Conservation (phyloP, 108 stramenopile species). For the Nannochloropsis salina region DNA sequence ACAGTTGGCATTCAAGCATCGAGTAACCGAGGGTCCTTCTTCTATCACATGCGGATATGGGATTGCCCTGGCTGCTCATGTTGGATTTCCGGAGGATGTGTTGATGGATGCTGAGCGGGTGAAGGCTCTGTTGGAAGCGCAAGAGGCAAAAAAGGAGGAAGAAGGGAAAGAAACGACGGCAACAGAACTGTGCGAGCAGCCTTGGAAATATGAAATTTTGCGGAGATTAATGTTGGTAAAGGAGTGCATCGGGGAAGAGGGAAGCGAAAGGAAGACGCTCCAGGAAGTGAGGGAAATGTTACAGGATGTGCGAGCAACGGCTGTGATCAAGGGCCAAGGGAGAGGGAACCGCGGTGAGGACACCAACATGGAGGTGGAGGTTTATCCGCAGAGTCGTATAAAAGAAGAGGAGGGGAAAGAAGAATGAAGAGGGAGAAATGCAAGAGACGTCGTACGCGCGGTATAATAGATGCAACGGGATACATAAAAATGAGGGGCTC, state of each 20-base stretch:
- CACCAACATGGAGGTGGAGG: background rate
- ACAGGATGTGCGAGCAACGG: background rate
- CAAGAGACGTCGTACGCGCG: background rate
- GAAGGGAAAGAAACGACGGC: background rate
- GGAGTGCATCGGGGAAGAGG: background rate
- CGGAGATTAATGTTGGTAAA: background rate
- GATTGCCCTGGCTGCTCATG: background rate
- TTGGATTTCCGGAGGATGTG: background rate
- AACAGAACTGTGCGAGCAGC: background rate
- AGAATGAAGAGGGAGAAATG: background rate
- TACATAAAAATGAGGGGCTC: no score
- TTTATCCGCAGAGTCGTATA: background rate
- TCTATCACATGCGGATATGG: background rate
- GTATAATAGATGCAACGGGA: no score
- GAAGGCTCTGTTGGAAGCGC: background rate
- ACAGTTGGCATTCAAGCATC: conserved; percentile 6
- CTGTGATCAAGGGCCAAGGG: background rate
- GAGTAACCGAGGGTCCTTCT: background rate
- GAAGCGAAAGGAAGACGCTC: background rate
- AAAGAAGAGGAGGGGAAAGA: background rate
- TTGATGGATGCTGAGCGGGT: background rate
- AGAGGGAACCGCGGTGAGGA: background rate
- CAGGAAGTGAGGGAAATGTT: background rate
- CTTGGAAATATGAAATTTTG: background rate
- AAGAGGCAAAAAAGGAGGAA: conserved; percentile 1